Evolutionary conservation across 1,284 basidiomycete species (phyloP).

Genomic region (Earliella scabrosa): DNA sequence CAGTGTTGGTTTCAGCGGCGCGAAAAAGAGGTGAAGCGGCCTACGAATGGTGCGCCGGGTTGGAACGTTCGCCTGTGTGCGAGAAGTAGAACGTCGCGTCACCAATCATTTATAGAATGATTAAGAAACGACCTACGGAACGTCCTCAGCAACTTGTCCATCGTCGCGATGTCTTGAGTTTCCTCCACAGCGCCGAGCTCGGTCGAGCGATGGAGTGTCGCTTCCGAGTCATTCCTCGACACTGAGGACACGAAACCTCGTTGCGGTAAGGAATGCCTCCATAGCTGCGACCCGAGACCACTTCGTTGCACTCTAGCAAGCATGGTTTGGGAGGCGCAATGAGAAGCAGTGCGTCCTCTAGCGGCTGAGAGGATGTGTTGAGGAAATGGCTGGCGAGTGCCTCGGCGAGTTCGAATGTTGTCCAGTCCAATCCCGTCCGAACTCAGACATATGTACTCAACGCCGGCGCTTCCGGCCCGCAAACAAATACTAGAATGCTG

Average conservation of each 20-base stretch:
- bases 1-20: not conserved
- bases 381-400: too few species aligned
- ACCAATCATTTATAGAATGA: too few species aligned
- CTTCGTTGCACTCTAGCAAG: not conserved
- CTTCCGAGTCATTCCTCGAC: constrained; percentile 7
- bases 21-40: constrained; percentile 7
- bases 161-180: constrained; percentile 58
- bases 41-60: constrained; percentile 61
- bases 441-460: not conserved
- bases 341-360: too few species aligned
- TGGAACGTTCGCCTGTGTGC: constrained; percentile 53
- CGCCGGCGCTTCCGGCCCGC: not conserved
- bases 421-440: too few species aligned
- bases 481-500: too few species aligned
- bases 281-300: not conserved
- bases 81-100: not conserved
- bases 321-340: too few species aligned
- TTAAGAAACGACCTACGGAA: constrained; percentile 43
- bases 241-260: constrained; percentile 17
- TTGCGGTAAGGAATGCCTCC: not conserved
- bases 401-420: too few species aligned
- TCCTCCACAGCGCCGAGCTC: constrained; percentile 46
- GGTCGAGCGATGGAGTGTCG: constrained; percentile 25
- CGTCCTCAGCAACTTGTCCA: constrained; percentile 59
- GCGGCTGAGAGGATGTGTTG: too few species aligned